Conservation (phyloP, 306 rosid genomes). For the barrel medic (Medicago truncatula) region DNA sequence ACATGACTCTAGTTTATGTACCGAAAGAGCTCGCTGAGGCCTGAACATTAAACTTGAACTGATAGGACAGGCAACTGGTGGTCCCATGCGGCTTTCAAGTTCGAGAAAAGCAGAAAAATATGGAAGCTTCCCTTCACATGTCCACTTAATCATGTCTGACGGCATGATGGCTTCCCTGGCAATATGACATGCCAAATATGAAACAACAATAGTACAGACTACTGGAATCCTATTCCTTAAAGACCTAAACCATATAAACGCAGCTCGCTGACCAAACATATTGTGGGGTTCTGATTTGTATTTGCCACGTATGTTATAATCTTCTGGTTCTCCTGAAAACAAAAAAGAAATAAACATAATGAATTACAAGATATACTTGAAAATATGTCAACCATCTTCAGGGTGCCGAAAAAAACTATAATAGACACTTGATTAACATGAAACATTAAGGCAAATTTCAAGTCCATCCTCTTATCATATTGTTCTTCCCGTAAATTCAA, state of each 20-base stretch:
- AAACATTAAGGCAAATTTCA: background rate
- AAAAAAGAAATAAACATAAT: conserved; percentile 45
- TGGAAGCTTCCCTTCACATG: conserved; percentile 85
- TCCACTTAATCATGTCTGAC: conserved; percentile 79
- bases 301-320: conserved; percentile 43
- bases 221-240: conserved; percentile 72
- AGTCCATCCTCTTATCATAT: background rate
- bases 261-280: conserved; percentile 64
- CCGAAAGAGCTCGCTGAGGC: conserved; percentile 65
- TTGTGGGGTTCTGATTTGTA: conserved; percentile 61
- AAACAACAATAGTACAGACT: conserved; percentile 62
- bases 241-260: conserved; percentile 68
- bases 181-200: conserved; percentile 81
- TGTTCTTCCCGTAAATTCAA: background rate
- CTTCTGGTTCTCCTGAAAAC: conserved; percentile 59
- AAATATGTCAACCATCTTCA: conserved; percentile 24
- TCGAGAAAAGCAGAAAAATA: conserved; percentile 80
- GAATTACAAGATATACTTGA: conserved; percentile 34
- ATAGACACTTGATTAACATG: conserved; percentile 20
- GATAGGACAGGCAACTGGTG: conserved; percentile 77
- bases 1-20: conserved; percentile 68
- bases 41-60: conserved; percentile 73
- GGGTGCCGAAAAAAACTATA: background rate
- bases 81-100: conserved; percentile 72
- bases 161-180: conserved; percentile 83